Conservation (phyloP, 768 basidiomycete species). For the Lactarius sp. region DNA sequence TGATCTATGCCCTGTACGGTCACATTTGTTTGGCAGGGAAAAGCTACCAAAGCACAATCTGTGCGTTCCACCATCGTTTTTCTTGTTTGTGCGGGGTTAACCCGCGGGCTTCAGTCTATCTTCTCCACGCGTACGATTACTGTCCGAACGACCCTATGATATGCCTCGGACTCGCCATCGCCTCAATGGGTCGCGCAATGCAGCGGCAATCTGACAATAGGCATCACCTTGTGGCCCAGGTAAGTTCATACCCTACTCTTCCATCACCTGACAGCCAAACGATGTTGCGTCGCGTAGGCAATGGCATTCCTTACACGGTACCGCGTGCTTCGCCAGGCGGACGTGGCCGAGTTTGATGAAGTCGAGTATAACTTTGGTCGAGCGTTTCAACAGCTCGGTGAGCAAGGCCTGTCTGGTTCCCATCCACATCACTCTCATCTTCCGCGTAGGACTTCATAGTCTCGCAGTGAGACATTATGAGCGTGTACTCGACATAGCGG, state of each 20-base stretch:
- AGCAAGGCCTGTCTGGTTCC: slow-evolving; percentile 21
- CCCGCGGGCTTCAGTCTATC: slow-evolving; percentile 58
- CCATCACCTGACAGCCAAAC: neutral
- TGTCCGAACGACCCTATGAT: slow-evolving; percentile 80
- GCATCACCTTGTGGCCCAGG: slow-evolving; percentile 81
- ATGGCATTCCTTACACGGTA: slow-evolving; percentile 85
- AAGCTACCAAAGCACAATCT: slow-evolving; percentile 88
- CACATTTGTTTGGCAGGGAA: slow-evolving; percentile 78
- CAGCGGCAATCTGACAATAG: slow-evolving; percentile 93
- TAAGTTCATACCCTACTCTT: slow-evolving; percentile 25
- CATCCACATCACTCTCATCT: neutral
- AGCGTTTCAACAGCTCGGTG: slow-evolving; percentile 90
- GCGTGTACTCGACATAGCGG: slow-evolving; percentile 59
- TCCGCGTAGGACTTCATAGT: slow-evolving; percentile 60
- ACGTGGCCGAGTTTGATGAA: slow-evolving; percentile 51
- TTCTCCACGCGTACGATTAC: slow-evolving; percentile 84
- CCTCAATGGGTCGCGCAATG: slow-evolving; percentile 87
- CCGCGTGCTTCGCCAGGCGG: slow-evolving; percentile 51
- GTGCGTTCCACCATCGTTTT: slow-evolving; percentile 44
- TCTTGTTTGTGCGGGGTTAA: neutral
- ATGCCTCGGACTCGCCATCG: slow-evolving; percentile 75
- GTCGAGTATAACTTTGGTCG: slow-evolving; percentile 93
- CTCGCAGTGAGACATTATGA: slow-evolving; percentile 86
- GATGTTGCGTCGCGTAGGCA: slow-evolving; percentile 40
- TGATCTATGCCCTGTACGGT: slow-evolving; percentile 71